Evolutionary conservation across 2,329 filamentous ascomycete species (phyloP).

Genomic region (Xylaria sp.): DNA sequence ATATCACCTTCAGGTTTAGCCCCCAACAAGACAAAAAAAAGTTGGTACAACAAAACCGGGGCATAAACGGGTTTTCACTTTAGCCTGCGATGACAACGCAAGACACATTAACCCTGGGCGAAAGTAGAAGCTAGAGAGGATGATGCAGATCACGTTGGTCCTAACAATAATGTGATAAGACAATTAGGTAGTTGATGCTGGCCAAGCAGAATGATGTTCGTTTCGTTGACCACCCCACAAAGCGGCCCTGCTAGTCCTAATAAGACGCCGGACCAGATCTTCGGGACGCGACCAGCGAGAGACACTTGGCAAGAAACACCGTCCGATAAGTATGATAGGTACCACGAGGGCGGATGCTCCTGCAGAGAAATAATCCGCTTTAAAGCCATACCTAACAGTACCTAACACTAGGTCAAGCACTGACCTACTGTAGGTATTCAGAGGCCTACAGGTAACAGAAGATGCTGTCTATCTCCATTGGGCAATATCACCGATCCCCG

Average conservation of each 20-base stretch:
- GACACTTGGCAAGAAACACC: neutral
- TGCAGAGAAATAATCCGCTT: neutral
- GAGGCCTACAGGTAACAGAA: neutral
- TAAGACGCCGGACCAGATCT: slow-evolving; percentile 47
- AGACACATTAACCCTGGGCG: neutral
- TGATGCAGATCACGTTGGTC: neutral
- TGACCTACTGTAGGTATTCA: neutral
- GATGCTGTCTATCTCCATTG: slow-evolving; percentile 23
- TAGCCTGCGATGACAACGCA: slow-evolving; percentile 15
- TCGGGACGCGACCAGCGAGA: slow-evolving; percentile 41
- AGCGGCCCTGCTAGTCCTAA: slow-evolving; percentile 42
- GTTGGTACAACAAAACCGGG: neutral
- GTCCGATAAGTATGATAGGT: neutral
- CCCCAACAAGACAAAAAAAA: slow-evolving; percentile 14
- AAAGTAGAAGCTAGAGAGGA: neutral
- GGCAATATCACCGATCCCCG: slow-evolving; percentile 34
- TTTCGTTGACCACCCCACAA: slow-evolving; percentile 36
- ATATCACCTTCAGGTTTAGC: slow-evolving; percentile 5
- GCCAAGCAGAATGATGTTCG: slow-evolving; percentile 7
- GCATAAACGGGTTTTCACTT: neutral
- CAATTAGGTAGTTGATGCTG: neutral
- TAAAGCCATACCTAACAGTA: neutral
- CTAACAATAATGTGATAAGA: slow-evolving; percentile 12
- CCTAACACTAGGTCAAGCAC: too few species aligned
- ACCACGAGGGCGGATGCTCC: neutral